phyloP scores from a whole-genome alignment of 306 rosid genomes.

The Cucumis sativus region DNA sequence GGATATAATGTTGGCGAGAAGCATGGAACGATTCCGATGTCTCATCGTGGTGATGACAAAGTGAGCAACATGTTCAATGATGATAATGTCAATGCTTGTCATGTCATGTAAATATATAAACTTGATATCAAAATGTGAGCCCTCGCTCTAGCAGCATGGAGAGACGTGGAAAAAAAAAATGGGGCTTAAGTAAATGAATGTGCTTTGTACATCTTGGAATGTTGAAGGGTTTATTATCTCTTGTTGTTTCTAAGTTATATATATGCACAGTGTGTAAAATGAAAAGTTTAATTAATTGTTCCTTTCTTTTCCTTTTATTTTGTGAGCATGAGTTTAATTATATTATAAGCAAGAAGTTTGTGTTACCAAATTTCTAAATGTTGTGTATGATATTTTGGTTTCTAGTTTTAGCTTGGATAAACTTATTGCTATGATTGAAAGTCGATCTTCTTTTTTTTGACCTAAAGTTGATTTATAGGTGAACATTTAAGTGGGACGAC shows the following conservation, averaged over 20 bases:
- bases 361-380: not conserved
- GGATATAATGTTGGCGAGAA: conserved; percentile 73
- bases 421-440: not conserved
- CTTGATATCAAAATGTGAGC: not conserved
- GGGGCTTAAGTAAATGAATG: not conserved
- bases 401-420: not conserved
- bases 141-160: not conserved
- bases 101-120: conserved; percentile 38
- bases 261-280: not conserved
- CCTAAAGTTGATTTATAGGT: not conserved
- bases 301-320: not conserved
- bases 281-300: not conserved
- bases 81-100: conserved; percentile 81
- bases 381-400: not conserved
- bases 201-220: not conserved
- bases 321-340: not conserved
- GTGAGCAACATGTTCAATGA: conserved; percentile 95
- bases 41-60: conserved; percentile 79
- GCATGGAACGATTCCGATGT: conserved; percentile 53
- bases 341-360: not conserved
- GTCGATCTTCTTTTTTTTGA: not conserved
- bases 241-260: not conserved
- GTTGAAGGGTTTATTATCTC: not conserved
- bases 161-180: not conserved
- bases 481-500: not conserved